A percentile compares a stretch with the other conserved stretches of the same genome.
These are phyloP conservation scores for Aspergillus tamarii DNA, from an alignment of 2,329 filamentous ascomycete species.

Conservation along the genomic window DNA sequence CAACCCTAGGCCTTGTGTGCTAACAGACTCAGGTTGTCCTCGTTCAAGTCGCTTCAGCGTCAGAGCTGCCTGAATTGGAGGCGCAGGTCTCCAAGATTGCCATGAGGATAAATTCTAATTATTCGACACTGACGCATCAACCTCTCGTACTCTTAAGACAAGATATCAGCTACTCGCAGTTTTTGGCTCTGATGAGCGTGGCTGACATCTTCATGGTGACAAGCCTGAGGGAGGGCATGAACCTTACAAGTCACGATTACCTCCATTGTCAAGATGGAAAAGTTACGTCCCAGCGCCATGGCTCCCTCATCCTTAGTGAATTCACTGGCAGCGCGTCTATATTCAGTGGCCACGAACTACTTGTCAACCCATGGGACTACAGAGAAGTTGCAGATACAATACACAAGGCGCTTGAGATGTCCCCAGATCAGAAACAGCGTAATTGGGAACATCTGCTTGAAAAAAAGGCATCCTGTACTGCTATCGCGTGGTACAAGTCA, in stretches of 20 bases:
- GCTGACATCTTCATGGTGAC: slow-evolving; percentile 92
- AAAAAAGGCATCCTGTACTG: slow-evolving; percentile 76
- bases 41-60: slow-evolving; percentile 87
- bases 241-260: slow-evolving; percentile 90
- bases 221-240: slow-evolving; percentile 94
- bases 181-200: slow-evolving; percentile 84
- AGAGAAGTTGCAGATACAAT: slow-evolving; percentile 83
- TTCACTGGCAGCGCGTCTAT: slow-evolving; percentile 90
- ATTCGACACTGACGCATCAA: slow-evolving; percentile 86
- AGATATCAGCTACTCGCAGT: slow-evolving; percentile 89
- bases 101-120: slow-evolving; percentile 85
- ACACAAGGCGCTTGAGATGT: slow-evolving; percentile 79
- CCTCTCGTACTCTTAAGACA: slow-evolving; percentile 90
- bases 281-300: slow-evolving; percentile 72
- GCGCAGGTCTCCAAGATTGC: slow-evolving; percentile 89
- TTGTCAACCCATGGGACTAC: slow-evolving; percentile 95
- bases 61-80: slow-evolving; percentile 81
- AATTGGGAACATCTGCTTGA: slow-evolving; percentile 75
- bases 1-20: neutral
- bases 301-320: slow-evolving; percentile 87
- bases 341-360: slow-evolving; percentile 75
- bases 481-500: slow-evolving; percentile 76
- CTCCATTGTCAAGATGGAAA: slow-evolving; percentile 87
- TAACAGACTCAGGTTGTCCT: slow-evolving; percentile 66
- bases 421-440: slow-evolving; percentile 68